Conservation (phyloP, 768 basidiomycete species). For the Rhodosporidiobolus sp. region DNA sequence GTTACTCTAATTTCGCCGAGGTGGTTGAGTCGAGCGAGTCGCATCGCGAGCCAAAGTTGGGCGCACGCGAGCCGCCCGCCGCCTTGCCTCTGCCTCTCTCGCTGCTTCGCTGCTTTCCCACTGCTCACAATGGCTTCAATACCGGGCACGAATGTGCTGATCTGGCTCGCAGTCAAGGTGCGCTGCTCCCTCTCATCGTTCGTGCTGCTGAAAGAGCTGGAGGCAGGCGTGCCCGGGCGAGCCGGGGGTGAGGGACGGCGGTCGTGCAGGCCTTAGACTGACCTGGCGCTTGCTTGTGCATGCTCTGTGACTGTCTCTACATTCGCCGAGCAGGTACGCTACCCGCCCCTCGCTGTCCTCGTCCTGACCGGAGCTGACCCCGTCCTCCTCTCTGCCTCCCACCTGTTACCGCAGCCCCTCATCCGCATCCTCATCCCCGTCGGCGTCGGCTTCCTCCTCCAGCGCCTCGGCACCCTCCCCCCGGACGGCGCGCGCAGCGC, state of each 20-base stretch:
- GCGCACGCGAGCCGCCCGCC: too few species aligned
- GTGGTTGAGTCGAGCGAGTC: too few species aligned
- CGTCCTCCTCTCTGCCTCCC: neutral
- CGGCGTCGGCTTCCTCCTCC: conserved; percentile 23
- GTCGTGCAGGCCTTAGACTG: neutral
- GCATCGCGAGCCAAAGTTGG: neutral
- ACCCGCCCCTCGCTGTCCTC: too few species aligned
- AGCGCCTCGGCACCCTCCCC: conserved; percentile 2
- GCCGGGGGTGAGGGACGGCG: neutral
- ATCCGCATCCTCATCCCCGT: conserved; percentile 23
- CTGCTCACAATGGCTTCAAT: neutral
- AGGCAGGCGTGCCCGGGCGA: neutral
- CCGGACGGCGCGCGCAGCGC: neutral
- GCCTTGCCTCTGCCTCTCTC: neutral
- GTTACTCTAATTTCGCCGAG: too few species aligned
- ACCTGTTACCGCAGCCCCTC: conserved; percentile 6
- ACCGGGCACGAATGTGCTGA: neutral
- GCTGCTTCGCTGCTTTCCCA: neutral
- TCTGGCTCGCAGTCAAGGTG: conserved; percentile 21
- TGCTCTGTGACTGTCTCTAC: too few species aligned
- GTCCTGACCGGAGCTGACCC: too few species aligned
- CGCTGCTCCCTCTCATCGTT: too few species aligned
- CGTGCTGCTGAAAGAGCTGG: too few species aligned
- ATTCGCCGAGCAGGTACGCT: too few species aligned
- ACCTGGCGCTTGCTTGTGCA: too few species aligned